Evolutionary conservation across 208 protist species (phyloP).

Genomic region (Trypanosoma brucei): DNA sequence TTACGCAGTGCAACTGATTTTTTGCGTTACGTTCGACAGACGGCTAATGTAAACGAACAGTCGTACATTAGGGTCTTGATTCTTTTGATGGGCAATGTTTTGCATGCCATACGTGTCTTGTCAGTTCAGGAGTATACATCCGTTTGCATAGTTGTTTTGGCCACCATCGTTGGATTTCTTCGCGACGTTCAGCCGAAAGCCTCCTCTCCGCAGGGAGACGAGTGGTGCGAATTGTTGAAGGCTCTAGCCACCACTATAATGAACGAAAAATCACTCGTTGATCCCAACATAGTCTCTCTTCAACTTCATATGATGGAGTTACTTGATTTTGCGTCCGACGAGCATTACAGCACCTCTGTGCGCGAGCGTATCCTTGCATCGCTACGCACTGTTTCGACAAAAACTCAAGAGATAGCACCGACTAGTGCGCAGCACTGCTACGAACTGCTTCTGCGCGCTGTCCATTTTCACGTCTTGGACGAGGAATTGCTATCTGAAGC

Average conservation of each 20-base stretch:
- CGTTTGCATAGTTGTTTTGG: neutral
- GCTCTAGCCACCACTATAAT: neutral
- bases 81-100: conserved; percentile 1
- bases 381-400: conserved; percentile 9
- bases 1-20: conserved; percentile 15
- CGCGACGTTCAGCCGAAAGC: neutral
- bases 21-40: conserved; percentile 10
- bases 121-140: neutral
- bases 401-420: conserved; percentile 4
- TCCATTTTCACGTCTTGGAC: conserved; percentile 22
- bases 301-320: conserved; percentile 23
- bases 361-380: conserved; percentile 14
- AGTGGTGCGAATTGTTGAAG: neutral
- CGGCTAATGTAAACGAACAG: neutral
- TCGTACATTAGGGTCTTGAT: neutral
- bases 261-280: neutral
- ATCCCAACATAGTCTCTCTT: neutral
- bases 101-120: neutral
- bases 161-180: neutral
- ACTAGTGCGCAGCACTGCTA: conserved; percentile 18
- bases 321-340: conserved; percentile 16
- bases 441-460: conserved; percentile 14
- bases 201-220: neutral
- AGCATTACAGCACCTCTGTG: conserved; percentile 14
- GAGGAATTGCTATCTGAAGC: conserved; percentile 10